Evolutionary conservation across 192 early-diverging fungal genomes (phyloP).

Genomic region (Linnemannia zychae): DNA sequence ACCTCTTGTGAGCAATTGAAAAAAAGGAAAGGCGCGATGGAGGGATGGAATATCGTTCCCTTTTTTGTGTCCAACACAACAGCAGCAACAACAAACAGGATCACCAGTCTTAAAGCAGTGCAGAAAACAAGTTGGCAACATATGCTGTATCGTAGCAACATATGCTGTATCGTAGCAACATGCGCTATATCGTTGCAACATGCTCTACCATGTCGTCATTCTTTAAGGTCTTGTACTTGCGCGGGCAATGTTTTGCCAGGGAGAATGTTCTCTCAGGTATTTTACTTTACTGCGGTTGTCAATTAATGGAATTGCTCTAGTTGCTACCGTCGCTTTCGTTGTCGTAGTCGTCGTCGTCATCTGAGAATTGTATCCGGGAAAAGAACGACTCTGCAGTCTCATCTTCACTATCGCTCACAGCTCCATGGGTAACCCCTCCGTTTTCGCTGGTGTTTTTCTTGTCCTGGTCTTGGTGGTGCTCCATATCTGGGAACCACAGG

Average conservation of each 20-base stretch:
- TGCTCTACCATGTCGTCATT: background rate
- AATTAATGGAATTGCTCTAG: background rate
- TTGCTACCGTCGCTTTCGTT: background rate
- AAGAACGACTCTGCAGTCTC: slow-evolving; percentile 36
- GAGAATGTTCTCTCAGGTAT: background rate
- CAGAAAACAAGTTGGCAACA: background rate
- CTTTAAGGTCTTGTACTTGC: background rate
- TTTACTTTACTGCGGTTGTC: background rate
- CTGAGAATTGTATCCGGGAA: slow-evolving; percentile 26
- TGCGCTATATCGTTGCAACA: no score
- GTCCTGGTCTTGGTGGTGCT: slow-evolving; percentile 8
- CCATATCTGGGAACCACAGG: slow-evolving; percentile 73
- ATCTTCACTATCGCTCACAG: slow-evolving; percentile 37
- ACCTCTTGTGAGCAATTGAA: slow-evolving; percentile 1
- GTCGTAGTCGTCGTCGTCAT: slow-evolving; percentile 17
- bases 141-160: no score
- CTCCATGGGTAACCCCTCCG: background rate
- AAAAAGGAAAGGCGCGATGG: background rate
- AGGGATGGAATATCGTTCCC: background rate
- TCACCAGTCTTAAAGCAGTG: no score
- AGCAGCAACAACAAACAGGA: background rate
- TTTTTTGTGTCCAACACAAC: background rate
- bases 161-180: no score
- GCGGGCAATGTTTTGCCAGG: background rate
- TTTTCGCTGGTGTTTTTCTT: background rate